Percentiles rank a stretch among this genome's conserved stretches.
These are phyloP conservation scores for Balansia obtecta DNA, from an alignment of 2,329 filamentous ascomycete genomes.

Conservation along the genomic window DNA sequence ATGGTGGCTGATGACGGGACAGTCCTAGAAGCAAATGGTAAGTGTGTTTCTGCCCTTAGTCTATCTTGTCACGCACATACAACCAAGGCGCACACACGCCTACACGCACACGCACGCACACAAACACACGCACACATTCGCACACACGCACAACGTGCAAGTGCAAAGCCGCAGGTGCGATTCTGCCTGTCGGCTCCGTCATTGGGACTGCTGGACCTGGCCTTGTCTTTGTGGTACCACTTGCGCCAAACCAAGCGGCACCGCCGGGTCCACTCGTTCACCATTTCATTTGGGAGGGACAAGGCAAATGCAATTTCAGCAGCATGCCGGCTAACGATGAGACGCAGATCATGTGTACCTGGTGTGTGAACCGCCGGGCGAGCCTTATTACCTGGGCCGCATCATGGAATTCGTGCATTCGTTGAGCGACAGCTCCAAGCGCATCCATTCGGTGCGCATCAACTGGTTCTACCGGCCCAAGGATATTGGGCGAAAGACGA, in stretches of 20 bases:
- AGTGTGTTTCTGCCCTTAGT: constrained; percentile 18
- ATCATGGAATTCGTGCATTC: constrained; percentile 96
- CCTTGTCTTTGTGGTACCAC: neutral
- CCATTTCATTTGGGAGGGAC: constrained; percentile 2
- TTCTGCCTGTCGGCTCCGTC: neutral
- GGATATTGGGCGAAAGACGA: constrained; percentile 84
- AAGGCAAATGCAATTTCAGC: constrained; percentile 6
- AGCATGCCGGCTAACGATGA: constrained; percentile 6
- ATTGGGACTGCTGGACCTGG: neutral
- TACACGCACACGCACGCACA: neutral
- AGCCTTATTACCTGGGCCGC: constrained; percentile 93
- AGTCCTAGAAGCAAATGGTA: constrained; percentile 73
- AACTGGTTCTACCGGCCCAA: constrained; percentile 98
- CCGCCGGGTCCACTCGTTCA: constrained; percentile 5
- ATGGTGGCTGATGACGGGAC: constrained; percentile 88
- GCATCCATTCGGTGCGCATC: constrained; percentile 77
- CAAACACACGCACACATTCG: neutral
- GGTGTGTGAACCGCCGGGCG: constrained; percentile 91
- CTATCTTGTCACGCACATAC: neutral
- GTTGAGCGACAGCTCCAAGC: constrained; percentile 58
- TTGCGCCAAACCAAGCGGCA: constrained; percentile 6
- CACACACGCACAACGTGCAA: neutral
- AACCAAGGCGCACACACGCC: neutral
- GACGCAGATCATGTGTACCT: constrained; percentile 71
- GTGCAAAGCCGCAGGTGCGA: neutral